These are phyloP conservation scores for Canavalia gladiata DNA, from an alignment of 306 rosid species.

Conservation along the genomic window DNA sequence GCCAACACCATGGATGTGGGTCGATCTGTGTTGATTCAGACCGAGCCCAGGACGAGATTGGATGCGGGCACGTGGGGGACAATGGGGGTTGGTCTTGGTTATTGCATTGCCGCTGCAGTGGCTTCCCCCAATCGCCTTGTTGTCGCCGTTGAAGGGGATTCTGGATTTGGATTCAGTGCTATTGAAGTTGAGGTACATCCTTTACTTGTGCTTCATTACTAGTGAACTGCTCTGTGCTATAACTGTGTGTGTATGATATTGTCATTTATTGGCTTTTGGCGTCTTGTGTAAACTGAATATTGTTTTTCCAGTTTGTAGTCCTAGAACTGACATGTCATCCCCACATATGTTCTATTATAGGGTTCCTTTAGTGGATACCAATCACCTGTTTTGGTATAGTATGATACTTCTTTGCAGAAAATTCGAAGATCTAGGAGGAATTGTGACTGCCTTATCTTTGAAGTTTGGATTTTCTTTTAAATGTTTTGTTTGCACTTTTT, in stretches of 20 bases:
- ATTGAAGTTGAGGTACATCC: conserved; percentile 97
- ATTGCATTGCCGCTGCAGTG: conserved; percentile 95
- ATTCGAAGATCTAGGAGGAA: too few relatives aligned
- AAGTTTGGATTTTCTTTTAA: not conserved
- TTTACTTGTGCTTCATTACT: not conserved
- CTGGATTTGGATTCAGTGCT: conserved; percentile 95
- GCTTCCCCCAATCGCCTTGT: conserved; percentile 89
- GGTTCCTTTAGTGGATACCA: too few relatives aligned
- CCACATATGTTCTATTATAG: too few relatives aligned
- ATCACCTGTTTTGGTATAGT: too few relatives aligned
- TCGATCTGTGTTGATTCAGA: conserved; percentile 63
- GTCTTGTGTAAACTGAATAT: conserved; percentile 10
- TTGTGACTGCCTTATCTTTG: too few relatives aligned
- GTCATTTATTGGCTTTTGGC: not conserved
- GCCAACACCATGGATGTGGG: conserved; percentile 65
- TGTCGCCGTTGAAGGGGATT: conserved; percentile 93
- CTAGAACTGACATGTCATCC: not conserved
- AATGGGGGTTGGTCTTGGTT: conserved; percentile 91
- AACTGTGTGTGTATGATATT: not conserved
- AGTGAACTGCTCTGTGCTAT: not conserved
- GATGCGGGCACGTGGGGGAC: conserved; percentile 79
- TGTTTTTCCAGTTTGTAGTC: not conserved
- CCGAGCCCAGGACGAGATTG: conserved; percentile 63
- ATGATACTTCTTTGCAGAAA: too few relatives aligned
- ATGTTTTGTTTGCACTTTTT: not conserved